A percentile compares a stretch with the other conserved stretches of the same genome.
phyloP scores from a whole-genome alignment of 1,284 basidiomycete genomes.

The Hypsizygus ulmarius region DNA sequence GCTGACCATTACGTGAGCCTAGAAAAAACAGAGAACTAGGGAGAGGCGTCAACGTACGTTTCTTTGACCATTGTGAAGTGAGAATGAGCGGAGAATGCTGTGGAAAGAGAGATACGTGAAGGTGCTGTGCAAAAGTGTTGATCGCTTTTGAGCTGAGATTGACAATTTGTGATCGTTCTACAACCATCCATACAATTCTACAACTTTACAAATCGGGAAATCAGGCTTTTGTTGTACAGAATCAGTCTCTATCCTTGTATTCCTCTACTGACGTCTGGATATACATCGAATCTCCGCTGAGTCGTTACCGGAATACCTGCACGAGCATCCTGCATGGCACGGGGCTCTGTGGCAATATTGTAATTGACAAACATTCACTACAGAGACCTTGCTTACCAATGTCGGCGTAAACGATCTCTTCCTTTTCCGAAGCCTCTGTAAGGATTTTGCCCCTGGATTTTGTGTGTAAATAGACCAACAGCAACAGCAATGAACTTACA shows the following conservation, averaged over 20 bases:
- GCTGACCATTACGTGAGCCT: constrained; percentile 37
- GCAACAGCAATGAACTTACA: constrained; percentile 48
- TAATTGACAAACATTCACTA: background rate
- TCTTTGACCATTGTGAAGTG: constrained; percentile 59
- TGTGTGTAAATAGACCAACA: constrained; percentile 10
- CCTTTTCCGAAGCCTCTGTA: constrained; percentile 75
- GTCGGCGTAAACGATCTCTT: constrained; percentile 78
- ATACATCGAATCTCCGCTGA: constrained; percentile 91
- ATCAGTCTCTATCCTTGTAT: background rate
- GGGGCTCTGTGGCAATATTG: constrained; percentile 55
- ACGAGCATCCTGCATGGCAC: constrained; percentile 66
- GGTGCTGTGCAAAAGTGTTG: constrained; percentile 24
- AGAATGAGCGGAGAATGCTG: constrained; percentile 19
- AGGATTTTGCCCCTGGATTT: constrained; percentile 73
- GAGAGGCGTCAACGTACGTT: constrained; percentile 47
- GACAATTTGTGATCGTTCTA: constrained; percentile 38
- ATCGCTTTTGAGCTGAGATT: constrained; percentile 20
- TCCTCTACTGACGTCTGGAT: constrained; percentile 62
- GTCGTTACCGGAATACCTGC: constrained; percentile 83
- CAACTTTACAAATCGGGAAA: constrained; percentile 37
- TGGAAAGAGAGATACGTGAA: constrained; percentile 19
- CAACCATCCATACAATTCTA: constrained; percentile 41
- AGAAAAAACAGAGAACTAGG: constrained; percentile 1
- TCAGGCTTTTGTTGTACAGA: constrained; percentile 1
- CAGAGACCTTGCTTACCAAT: constrained; percentile 63